A percentile compares a stretch with the other conserved stretches of the same genome.
phyloP scores from a whole-genome alignment of 2,329 filamentous ascomycete genomes.

The Aspergillus fijiensis region DNA sequence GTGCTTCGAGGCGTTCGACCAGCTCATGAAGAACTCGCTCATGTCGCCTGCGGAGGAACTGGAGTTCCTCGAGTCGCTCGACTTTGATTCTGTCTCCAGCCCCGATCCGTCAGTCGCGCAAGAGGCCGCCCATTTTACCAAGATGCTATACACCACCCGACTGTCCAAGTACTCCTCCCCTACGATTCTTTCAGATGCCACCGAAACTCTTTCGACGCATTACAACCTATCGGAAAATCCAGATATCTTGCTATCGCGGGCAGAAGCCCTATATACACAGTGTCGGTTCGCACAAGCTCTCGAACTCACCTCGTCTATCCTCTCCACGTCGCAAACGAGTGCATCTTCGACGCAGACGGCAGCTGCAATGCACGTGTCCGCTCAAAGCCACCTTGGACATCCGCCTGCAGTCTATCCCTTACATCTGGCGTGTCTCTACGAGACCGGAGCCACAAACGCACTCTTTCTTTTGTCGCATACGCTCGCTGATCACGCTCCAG shows the following conservation, averaged over 20 bases:
- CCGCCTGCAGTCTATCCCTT: slow-evolving; percentile 70
- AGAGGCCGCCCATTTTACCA: slow-evolving; percentile 89
- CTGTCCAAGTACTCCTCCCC: slow-evolving; percentile 94
- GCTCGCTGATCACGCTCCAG: slow-evolving; percentile 84
- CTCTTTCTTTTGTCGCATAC: slow-evolving; percentile 92
- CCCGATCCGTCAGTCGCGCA: slow-evolving; percentile 68
- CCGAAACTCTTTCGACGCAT: slow-evolving; percentile 88
- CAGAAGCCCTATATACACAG: slow-evolving; percentile 89
- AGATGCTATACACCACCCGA: slow-evolving; percentile 92
- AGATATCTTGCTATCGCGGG: slow-evolving; percentile 84
- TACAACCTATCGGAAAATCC: slow-evolving; percentile 85
- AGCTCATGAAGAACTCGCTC: slow-evolving; percentile 93
- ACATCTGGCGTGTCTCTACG: slow-evolving; percentile 86
- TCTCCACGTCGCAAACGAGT: slow-evolving; percentile 83
- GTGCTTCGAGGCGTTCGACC: slow-evolving; percentile 97
- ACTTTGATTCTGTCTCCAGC: slow-evolving; percentile 80
- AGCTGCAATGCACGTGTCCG: slow-evolving; percentile 28
- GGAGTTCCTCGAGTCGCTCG: slow-evolving; percentile 80
- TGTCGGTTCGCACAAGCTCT: slow-evolving; percentile 89
- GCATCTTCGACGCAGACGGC: slow-evolving; percentile 49
- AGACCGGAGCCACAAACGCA: slow-evolving; percentile 81
- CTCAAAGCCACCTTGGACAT: slow-evolving; percentile 44
- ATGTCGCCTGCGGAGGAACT: slow-evolving; percentile 88
- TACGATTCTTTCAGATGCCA: slow-evolving; percentile 75
- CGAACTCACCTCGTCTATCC: slow-evolving; percentile 76